These are phyloP conservation scores for Leccinum imitatum DNA, from an alignment of 768 basidiomycete genomes.

Conservation along the genomic window DNA sequence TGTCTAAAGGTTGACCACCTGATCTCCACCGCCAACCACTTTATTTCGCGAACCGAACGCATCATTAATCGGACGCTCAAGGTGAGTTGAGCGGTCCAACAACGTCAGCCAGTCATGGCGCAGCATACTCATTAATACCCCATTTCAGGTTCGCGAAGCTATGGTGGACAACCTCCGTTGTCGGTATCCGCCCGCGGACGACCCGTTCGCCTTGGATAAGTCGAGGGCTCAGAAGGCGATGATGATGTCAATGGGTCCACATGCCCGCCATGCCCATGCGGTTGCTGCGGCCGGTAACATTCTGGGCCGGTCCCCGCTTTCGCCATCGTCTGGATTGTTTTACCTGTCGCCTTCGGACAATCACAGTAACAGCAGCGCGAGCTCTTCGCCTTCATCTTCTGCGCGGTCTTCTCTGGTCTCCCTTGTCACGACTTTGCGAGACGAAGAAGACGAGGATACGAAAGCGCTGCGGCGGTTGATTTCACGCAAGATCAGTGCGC, in stretches of 20 bases:
- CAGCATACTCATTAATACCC: constrained; percentile 2
- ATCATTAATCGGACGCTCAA: constrained; percentile 55
- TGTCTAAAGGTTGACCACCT: constrained; percentile 52
- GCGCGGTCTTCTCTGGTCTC: constrained; percentile 43
- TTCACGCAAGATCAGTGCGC: constrained; percentile 62
- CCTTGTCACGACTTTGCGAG: constrained; percentile 47
- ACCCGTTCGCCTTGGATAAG: constrained; percentile 18
- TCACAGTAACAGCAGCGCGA: constrained; percentile 11
- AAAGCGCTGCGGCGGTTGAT: constrained; percentile 62
- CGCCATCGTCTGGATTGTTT: constrained; percentile 8
- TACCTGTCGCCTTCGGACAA: constrained; percentile 25
- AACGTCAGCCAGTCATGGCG: background rate
- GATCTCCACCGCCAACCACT: constrained; percentile 51
- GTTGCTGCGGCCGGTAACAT: background rate
- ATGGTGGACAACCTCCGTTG: constrained; percentile 45
- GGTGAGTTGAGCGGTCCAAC: constrained; percentile 36
- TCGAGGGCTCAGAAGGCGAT: background rate
- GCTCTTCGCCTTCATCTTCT: constrained; percentile 26
- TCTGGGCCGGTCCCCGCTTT: background rate
- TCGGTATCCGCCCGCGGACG: constrained; percentile 23
- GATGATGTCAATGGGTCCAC: background rate
- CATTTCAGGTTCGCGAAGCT: constrained; percentile 47
- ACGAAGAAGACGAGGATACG: constrained; percentile 63
- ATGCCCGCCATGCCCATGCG: background rate
- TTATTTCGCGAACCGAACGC: constrained; percentile 56